phyloP scores from a whole-genome alignment of 768 basidiomycete species.

The Leccinum imitatum region DNA sequence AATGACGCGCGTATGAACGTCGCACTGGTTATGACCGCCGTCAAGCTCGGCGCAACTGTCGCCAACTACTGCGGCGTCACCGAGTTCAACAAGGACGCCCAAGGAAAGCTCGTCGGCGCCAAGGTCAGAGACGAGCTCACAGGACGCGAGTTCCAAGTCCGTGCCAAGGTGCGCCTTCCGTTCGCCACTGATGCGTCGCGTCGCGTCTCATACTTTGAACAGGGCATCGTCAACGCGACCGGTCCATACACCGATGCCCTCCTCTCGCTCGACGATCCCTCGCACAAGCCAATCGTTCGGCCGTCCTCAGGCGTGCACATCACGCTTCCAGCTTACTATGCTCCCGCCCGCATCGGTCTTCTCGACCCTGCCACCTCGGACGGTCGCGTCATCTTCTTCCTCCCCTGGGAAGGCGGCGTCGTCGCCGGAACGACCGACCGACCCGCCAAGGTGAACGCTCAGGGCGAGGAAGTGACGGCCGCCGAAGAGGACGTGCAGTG shows the following conservation, averaged over 20 bases:
- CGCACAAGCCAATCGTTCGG: slow-evolving; percentile 84
- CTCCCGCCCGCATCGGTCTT: slow-evolving; percentile 91
- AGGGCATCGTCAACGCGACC: slow-evolving; percentile 96
- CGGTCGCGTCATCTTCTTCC: slow-evolving; percentile 97
- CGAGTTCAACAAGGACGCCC: slow-evolving; percentile 64
- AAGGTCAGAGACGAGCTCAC: too few species aligned
- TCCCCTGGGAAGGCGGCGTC: slow-evolving; percentile 97
- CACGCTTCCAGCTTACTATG: slow-evolving; percentile 96
- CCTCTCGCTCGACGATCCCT: slow-evolving; percentile 74
- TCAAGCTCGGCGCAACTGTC: slow-evolving; percentile 83
- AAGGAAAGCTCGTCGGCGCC: too few species aligned
- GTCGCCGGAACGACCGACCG: slow-evolving; percentile 97
- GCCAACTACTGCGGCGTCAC: slow-evolving; percentile 91
- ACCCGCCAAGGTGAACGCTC: slow-evolving; percentile 60
- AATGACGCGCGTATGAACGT: slow-evolving; percentile 99
- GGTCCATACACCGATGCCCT: slow-evolving; percentile 91
- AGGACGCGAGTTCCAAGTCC: too few species aligned
- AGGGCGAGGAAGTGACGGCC: slow-evolving; percentile 66
- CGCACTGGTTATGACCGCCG: slow-evolving; percentile 90
- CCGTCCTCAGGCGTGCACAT: slow-evolving; percentile 94
- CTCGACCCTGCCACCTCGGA: slow-evolving; percentile 95
- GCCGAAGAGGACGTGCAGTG: slow-evolving; percentile 94
- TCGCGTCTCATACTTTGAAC: slow-evolving; percentile 1
- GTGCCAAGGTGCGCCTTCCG: too few species aligned
- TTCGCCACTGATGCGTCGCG: not conserved